phyloP scores from a whole-genome alignment of 257 asterid species.

The Cruciata laevipes region DNA sequence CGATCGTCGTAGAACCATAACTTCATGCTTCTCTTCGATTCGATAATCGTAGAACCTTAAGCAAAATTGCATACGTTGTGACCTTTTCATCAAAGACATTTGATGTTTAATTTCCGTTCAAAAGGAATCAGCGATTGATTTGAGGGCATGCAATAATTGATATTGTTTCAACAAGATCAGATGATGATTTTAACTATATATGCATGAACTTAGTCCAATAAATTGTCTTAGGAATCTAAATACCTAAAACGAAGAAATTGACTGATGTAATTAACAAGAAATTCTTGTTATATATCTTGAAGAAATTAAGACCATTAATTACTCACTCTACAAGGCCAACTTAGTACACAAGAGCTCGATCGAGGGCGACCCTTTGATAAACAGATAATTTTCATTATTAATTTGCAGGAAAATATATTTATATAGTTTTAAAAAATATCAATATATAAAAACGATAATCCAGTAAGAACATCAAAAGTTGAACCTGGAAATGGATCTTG shows the following conservation, averaged over 20 bases:
- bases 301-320: background rate
- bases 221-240: background rate
- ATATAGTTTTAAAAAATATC: background rate
- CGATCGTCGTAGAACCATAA: too few species aligned
- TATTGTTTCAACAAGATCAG: too few species aligned
- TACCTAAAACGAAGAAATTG: background rate
- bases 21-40: too few species aligned
- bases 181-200: too few species aligned
- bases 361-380: background rate
- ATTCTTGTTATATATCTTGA: background rate
- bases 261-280: background rate
- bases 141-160: too few species aligned
- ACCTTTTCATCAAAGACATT: too few species aligned
- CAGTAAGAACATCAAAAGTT: background rate
- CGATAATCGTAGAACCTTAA: too few species aligned
- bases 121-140: too few species aligned
- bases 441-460: background rate
- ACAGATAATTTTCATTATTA: background rate
- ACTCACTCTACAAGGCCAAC: background rate
- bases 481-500: background rate
- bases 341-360: constrained; percentile 10
- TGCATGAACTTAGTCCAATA: background rate
- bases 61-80: too few species aligned
- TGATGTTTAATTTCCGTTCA: too few species aligned
- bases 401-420: background rate